Conservation (phyloP, 176 grass and related monocot species). For the Hordeum vulgare region MorexV3_pseudomolecules_assembly NC_058521.1:610051672-610052171, state of each 20-base stretch:
- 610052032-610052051: constrained; percentile 89
- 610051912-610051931: constrained; percentile 94
- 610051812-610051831: background rate
- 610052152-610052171: constrained; percentile 55
- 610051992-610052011: constrained; percentile 59
- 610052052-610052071: constrained; percentile 71
- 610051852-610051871: constrained; percentile 20
- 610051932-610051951: constrained; percentile 83
- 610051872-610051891: constrained; percentile 95
- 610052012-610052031: constrained; percentile 80
- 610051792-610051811: background rate
- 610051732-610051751: too few species aligned
- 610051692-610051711: constrained; percentile 98
- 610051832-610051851: too few species aligned
- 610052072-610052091: constrained; percentile 45
- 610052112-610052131: constrained; percentile 72
- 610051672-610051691: constrained; percentile 90
- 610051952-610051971: constrained; percentile 69
- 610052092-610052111: constrained; percentile 69
- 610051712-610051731: constrained; percentile 44
- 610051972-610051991: constrained; percentile 49
- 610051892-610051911: constrained; percentile 86
- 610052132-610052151: constrained; percentile 56
- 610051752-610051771: background rate
- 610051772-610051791: background rate